Percentiles rank a stretch among this genome's conserved stretches.
These are phyloP conservation scores for Lachancea sp. DNA, from an alignment of 805 yeast species.

Conservation along the genomic window DNA sequence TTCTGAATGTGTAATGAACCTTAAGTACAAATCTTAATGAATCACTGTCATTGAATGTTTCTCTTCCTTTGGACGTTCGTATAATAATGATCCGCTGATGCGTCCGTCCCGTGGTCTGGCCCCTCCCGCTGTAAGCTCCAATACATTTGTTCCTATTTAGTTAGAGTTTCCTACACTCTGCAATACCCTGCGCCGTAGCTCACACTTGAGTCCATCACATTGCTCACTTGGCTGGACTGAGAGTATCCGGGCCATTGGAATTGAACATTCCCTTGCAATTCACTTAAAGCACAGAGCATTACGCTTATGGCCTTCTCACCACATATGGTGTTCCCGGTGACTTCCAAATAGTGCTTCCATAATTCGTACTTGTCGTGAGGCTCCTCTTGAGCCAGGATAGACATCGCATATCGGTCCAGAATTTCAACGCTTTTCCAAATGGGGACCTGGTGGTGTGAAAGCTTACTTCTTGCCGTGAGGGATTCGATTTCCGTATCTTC, in stretches of 20 bases:
- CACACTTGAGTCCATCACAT: constrained; percentile 66
- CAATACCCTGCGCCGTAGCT: constrained; percentile 78
- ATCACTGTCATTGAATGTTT: neutral
- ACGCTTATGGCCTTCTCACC: constrained; percentile 80
- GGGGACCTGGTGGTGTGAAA: constrained; percentile 35
- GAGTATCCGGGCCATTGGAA: constrained; percentile 74
- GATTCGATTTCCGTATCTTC: constrained; percentile 31
- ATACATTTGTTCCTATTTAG: too few relatives aligned
- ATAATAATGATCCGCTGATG: too few relatives aligned
- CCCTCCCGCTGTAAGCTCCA: too few relatives aligned
- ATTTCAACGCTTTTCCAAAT: constrained; percentile 68
- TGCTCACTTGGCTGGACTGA: constrained; percentile 57
- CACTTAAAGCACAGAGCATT: constrained; percentile 44
- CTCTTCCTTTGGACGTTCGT: too few relatives aligned
- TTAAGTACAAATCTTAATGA: constrained; percentile 3
- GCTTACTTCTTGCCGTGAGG: constrained; percentile 26
- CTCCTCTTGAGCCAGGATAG: constrained; percentile 35
- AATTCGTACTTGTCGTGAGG: constrained; percentile 46
- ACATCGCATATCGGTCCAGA: constrained; percentile 69
- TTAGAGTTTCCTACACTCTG: too few relatives aligned
- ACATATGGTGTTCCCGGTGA: constrained; percentile 85
- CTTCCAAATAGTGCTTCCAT: constrained; percentile 62
- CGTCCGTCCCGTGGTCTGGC: too few relatives aligned
- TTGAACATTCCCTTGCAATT: constrained; percentile 17
- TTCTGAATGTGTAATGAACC: constrained; percentile 5